Base-by-base conservation (phyloP, 257 asterid species). In the Craterostigma plantagineum region DNA sequence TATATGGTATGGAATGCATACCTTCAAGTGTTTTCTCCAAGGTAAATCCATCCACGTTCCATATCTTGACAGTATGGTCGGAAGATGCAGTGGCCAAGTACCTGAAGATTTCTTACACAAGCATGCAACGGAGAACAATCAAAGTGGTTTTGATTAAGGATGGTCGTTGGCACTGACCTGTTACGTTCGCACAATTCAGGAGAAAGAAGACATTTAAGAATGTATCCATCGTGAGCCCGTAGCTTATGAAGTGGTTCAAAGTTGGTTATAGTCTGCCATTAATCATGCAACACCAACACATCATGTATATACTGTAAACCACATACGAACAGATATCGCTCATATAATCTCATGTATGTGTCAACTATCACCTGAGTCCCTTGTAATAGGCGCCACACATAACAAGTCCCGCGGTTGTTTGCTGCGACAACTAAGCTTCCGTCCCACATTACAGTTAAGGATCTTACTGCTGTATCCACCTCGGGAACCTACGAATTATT, bases 391-490 rank as follows among this genome's bases (percentile, higher is more conserved):
- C 95, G 93, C 93, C 97, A 86, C 11, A 81, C 94, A 23, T 81
- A 86, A 63, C 97, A 86, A 12, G 91, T 86, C 42, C 97, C 97
- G 2, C 65, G 68, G 51, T 86, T 81, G 60, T 86, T 86, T 42
- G 97, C 97, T 43, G 97, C 97, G 43, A 81, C 97, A 16, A 81
- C 92, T 63, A 86, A 62, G 71, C 97, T 78, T 43, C 97, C 97
- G 37, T 86, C 93, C 97, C 97, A 86, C 97, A 86, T 86, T 34
- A 86, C 81, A 16, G 95, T 86, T 71, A 81, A 65, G 11, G 95
- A 86, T 37, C 97, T 58, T 33, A 86, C 85, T 33, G 97, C 95
- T 35, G 95, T 81, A 62, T 81, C 97, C 59, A 81, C 95, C 65
- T 86, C 97, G 4, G 97, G 97, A 16, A 86, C 96, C 94, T 86